Evolutionary conservation across 202 grass and related monocot species (phyloP), one percentile per base, ranked within the genome.

Genomic region (Digitaria exilis): DNA sequence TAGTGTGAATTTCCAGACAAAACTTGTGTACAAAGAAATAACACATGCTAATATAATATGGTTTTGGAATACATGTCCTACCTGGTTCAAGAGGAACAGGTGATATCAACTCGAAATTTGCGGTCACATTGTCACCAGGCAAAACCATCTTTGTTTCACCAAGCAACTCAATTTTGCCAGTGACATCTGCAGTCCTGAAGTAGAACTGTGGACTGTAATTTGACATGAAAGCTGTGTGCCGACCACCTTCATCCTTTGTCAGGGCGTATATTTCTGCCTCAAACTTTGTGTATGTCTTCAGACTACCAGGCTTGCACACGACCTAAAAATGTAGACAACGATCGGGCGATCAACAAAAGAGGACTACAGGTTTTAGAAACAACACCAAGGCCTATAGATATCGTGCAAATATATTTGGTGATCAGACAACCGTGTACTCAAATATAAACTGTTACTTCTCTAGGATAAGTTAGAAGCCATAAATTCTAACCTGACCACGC

Each of bases 171-270:
- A 96, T 82, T 63, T 89, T 99, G 22, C 96, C 96, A 25, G 93
- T 96, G 78, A 99, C 32, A 84, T 99, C 96, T 65, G 96, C 96
- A 84, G 96, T 99, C 25, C 96, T 91, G 84, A 99, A 87, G 93
- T 92, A 96, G 91, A 99, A 99, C 76, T 99, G 96, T 45, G 96
- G 96, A 0, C 91, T 96, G 87, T 99, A 99, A 66, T 99, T 96
- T 17, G 91, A 89, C 31, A 92, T 58, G 78, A 99, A 99, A n/a
- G 84, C 71, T 69, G 96, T 99, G 84, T 96, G 93, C 54, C 96
- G 89, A 61, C 96, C 96, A 86, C 96, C 93, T 87, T 99, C 96
- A 77, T 99, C 96, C 78, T 94, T 99, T 44, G 93, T 99, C 15
- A 94, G 84, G 39, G 89, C 91, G 34, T 96, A 99, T 80, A 96